Base-by-base conservation (phyloP, 306 rosid species). In the Sicyos edulis region DNA sequence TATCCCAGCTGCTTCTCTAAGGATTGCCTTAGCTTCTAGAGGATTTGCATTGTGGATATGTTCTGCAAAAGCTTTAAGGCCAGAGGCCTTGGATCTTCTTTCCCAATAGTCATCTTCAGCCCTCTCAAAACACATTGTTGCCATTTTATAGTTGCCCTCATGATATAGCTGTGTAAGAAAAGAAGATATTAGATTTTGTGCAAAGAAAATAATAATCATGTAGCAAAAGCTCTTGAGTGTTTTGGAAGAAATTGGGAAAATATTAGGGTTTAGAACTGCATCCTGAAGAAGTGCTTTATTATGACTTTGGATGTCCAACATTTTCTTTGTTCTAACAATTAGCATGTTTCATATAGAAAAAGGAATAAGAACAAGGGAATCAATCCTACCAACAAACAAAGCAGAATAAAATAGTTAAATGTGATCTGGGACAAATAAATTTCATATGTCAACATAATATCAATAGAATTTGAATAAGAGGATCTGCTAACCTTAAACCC, bases 101-200 rank as follows among this genome's bases (percentile, higher is more conserved):
- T 91, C 96, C 96, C 97, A 91, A 34, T 86, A 78, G 10, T 74
- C 54, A 74, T 91, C 97, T 57, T 80, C 81, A 21, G 91, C 97
- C 80, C 84, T 87, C 78, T 87, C 89, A 80, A 91, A 91, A 70
- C 96, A 91, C 82, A 82, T 82, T 53, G 91, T 88, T 22, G 96
- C 96, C 87, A 80, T 85, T 83, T 82, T 87, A 45, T 73, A 91
- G 66, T 91, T 91, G 29, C 78, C 79, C 79, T 86, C 91, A 29
- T 81, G 51, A 74, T 78, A 88, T 8, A 91, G 78, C 97, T 86
- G 85, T 77, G 68, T 19, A 42, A 73, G 42, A 20, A 66, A 68
- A 29, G 6, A 60, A n/a, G 44, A 9, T 9, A 51, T 13, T 20
- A 49, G 54, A 7, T 6, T 61, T 52, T 29, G 8, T 32, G 22